Evolutionary conservation across 306 rosid genomes (phyloP).

Genomic region (Vigna nakashimae): DNA sequence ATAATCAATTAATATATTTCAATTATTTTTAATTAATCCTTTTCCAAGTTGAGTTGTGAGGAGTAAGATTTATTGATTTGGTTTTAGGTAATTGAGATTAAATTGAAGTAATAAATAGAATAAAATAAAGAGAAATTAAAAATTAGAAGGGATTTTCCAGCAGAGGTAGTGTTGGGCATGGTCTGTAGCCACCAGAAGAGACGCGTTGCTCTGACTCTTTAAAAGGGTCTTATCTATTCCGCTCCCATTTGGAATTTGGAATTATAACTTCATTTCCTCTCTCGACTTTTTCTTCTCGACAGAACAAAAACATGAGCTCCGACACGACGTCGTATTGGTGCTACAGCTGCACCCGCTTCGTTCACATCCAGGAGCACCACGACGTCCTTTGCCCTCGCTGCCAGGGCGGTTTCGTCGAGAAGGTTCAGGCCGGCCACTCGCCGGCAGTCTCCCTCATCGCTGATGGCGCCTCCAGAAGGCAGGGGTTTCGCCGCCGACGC

Average conservation of each 20-base stretch:
- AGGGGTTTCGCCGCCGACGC: slow-evolving; percentile 65
- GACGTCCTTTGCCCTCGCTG: slow-evolving; percentile 77
- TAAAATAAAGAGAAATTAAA: background rate
- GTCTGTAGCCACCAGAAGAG: background rate
- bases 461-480: slow-evolving; percentile 48
- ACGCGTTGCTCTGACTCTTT: background rate
- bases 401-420: slow-evolving; percentile 75
- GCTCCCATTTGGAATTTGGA: background rate
- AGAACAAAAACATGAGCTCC: slow-evolving; percentile 38
- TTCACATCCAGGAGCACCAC: slow-evolving; percentile 50
- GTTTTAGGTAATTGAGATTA: background rate
- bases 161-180: background rate
- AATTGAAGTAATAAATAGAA: background rate
- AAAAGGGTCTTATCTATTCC: background rate
- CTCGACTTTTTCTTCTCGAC: background rate
- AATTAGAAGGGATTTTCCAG: slow-evolving; percentile 29
- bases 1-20: background rate
- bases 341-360: slow-evolving; percentile 74
- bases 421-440: slow-evolving; percentile 61
- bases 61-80: background rate
- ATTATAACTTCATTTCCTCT: background rate
- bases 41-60: background rate
- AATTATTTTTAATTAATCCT: background rate
- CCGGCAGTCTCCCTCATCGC: background rate
- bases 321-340: slow-evolving; percentile 87